Base-by-base conservation (phyloP, 139 green algal genomes). In the Pleodorina starrii region DNA sequence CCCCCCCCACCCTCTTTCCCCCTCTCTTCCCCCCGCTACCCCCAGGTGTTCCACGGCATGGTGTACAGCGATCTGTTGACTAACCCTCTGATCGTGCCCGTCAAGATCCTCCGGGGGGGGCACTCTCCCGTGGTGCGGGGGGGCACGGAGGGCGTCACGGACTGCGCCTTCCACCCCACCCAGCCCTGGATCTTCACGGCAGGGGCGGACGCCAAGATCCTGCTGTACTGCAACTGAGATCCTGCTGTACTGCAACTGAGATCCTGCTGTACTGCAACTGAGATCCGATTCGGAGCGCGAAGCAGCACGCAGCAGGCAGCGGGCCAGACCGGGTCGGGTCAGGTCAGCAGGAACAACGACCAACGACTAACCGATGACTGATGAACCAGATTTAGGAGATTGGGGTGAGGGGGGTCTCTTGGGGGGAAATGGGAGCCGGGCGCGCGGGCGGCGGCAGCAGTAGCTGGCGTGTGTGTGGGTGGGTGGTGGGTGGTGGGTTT, bases 151-250 rank as follows among this genome's bases (percentile, higher is more conserved):
- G 98, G 98, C 0, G 97, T 98, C 35, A 78, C 97, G 60, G 96
- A 96, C 75, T 95, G 96, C 48, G 93, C 90, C 1, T 99, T 99
- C 94, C 98, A 99, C 89, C 98, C 98, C 9, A 97, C 85, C 0
- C 98, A 99, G 92, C 98, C 98, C 23, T 99, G 98, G 98, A 89
- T 99, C 23, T 99, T 99, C 91, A 98, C 96, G 35, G 97, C 97
- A 19, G 98, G 97, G 27, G 97, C 94, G 1, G 98, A 99, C 88
- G 82, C 86, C 21, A 90, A 86, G 46, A 85, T 93, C 27, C 89
- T 88, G 81, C 78, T 96, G 59, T 95, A 91, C 68, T 93, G 89
- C 86, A 95, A 96, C 84, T 96, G 69, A 63, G 46, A 85, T 93
- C 27, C 89, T 88, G 81, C 78, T 96, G 59, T 95, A 91, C 68